Conservation (phyloP, 2,329 filamentous ascomycete genomes). For the Colletotrichum sansevieriae region DNA sequence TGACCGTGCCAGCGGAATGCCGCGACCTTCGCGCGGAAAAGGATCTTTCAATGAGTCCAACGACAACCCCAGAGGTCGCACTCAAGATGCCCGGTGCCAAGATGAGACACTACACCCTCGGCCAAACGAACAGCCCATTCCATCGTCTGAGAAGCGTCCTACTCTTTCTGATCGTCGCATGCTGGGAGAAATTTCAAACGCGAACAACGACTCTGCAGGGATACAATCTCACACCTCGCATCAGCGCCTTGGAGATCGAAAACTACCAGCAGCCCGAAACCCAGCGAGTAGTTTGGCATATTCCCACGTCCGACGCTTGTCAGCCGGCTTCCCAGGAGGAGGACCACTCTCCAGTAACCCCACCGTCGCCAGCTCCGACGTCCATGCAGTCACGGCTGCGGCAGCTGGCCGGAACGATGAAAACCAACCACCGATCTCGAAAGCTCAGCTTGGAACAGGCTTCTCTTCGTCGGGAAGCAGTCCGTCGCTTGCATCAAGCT, state of each 20-base stretch:
- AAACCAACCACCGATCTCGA: slow-evolving; percentile 41
- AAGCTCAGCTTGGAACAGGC: background rate
- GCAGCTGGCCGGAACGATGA: slow-evolving; percentile 45
- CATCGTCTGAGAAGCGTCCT: slow-evolving; percentile 12
- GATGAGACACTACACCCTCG: background rate
- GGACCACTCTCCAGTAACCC: slow-evolving; percentile 47
- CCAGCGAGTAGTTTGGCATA: background rate
- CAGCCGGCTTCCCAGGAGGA: slow-evolving; percentile 48
- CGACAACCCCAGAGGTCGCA: background rate
- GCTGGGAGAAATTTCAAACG: slow-evolving; percentile 29
- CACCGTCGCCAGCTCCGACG: slow-evolving; percentile 48
- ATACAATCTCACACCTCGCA: slow-evolving; percentile 1
- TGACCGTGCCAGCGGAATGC: background rate
- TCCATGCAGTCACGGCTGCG: slow-evolving; percentile 44
- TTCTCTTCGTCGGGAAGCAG: slow-evolving; percentile 8
- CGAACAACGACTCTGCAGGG: background rate
- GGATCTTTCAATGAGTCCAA: background rate
- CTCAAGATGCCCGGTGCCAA: background rate
- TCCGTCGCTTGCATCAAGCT: background rate
- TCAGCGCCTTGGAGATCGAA: background rate
- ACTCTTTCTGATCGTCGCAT: slow-evolving; percentile 21
- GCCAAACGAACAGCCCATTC: background rate
- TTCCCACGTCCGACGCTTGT: slow-evolving; percentile 44
- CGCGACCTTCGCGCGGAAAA: background rate
- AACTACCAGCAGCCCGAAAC: background rate